Evolutionary conservation across 2,329 filamentous ascomycete genomes (phyloP).

Genomic region (Microsporum audouinii): DNA sequence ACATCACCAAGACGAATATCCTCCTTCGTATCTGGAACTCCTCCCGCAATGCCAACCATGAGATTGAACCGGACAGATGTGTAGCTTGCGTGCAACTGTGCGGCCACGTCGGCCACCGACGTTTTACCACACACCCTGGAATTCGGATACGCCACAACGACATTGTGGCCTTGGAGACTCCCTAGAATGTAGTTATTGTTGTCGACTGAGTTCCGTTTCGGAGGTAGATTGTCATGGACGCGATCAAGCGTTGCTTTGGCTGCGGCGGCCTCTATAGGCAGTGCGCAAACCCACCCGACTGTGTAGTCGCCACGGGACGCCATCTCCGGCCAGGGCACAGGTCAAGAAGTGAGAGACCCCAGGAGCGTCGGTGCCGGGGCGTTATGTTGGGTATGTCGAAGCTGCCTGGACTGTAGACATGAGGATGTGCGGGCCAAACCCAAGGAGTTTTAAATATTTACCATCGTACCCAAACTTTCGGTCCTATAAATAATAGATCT

Average conservation of each 20-base stretch:
- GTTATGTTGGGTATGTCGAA: not conserved
- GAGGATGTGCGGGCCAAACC: too few relatives aligned
- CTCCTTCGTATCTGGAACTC: slow-evolving; percentile 11
- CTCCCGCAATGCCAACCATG: slow-evolving; percentile 19
- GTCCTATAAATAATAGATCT: too few relatives aligned
- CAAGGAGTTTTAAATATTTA: too few relatives aligned
- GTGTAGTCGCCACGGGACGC: slow-evolving; percentile 10
- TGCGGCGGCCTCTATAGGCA: slow-evolving; percentile 9
- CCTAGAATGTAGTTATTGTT: slow-evolving; percentile 17
- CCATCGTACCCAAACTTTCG: too few relatives aligned
- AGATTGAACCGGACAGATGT: slow-evolving; percentile 13
- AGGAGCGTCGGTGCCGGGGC: not conserved
- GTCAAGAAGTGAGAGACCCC: not conserved
- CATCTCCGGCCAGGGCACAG: not conserved
- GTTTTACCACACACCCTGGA: slow-evolving; percentile 14
- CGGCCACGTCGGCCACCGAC: slow-evolving; percentile 12
- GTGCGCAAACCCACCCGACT: slow-evolving; percentile 12
- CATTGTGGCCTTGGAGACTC: slow-evolving; percentile 13
- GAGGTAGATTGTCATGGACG: not conserved
- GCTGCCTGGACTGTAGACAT: too few relatives aligned
- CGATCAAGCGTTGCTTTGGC: slow-evolving; percentile 9
- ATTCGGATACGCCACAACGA: slow-evolving; percentile 15
- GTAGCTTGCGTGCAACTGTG: slow-evolving; percentile 14
- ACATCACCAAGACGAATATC: slow-evolving; percentile 19
- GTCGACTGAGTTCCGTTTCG: slow-evolving; percentile 6